A percentile compares a stretch with the other conserved stretches of the same genome.
These are phyloP conservation scores for Stereocaulon alpinum DNA, from an alignment of 495 filamentous ascomycete species.

Conservation along the genomic window DNA sequence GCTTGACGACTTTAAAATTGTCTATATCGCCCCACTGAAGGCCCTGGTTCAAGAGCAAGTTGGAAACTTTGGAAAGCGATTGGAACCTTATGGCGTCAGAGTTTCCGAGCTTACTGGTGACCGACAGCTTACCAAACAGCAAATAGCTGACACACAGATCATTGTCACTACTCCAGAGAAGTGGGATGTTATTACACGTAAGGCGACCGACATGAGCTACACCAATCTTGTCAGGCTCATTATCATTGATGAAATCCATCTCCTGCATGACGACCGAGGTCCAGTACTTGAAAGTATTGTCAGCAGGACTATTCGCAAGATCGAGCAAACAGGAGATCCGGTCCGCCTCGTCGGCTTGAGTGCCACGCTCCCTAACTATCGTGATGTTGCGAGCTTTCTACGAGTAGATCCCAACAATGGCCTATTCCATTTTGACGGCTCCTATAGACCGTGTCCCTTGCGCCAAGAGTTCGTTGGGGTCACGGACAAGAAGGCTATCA, in stretches of 20 bases:
- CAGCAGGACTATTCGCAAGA: slow-evolving; percentile 81
- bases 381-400: slow-evolving; percentile 92
- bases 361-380: slow-evolving; percentile 93
- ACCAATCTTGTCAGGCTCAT: slow-evolving; percentile 91
- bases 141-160: slow-evolving; percentile 94
- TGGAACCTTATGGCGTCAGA: slow-evolving; percentile 83
- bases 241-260: slow-evolving; percentile 95
- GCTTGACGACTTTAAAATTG: slow-evolving; percentile 93
- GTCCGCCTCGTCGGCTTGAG: slow-evolving; percentile 87
- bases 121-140: slow-evolving; percentile 95
- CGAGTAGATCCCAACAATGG: slow-evolving; percentile 79
- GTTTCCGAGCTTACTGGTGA: slow-evolving; percentile 94
- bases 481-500: slow-evolving; percentile 96
- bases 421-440: slow-evolving; percentile 92
- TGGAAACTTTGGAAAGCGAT: slow-evolving; percentile 85
- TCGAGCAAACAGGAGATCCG: slow-evolving; percentile 84
- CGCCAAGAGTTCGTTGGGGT: slow-evolving; percentile 97
- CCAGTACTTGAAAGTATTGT: slow-evolving; percentile 97
- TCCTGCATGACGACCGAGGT: slow-evolving; percentile 94
- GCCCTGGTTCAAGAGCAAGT: slow-evolving; percentile 95
- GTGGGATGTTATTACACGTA: slow-evolving; percentile 97
- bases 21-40: slow-evolving; percentile 90
- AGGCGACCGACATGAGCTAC: slow-evolving; percentile 93
- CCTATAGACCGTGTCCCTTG: slow-evolving; percentile 84
- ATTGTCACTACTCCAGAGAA: slow-evolving; percentile 99